Conservation (phyloP, 352 stramenopile species). For the Globisporangium emineosum region DNA sequence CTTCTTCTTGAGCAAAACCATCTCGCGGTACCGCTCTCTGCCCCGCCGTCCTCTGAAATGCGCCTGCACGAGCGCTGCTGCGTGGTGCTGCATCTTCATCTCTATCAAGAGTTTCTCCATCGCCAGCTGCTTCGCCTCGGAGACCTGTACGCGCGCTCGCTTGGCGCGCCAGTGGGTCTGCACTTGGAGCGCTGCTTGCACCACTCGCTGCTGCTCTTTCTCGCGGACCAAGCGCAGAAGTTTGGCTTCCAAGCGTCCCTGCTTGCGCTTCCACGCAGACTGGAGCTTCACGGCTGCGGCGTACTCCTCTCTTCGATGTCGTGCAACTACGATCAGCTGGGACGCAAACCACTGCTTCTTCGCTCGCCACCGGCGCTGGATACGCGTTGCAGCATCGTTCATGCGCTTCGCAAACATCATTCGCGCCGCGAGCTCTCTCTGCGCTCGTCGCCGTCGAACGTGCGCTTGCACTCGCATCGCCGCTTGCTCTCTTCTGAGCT, state of each 20-base stretch:
- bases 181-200: slow-evolving; percentile 34
- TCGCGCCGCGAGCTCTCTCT: slow-evolving; percentile 32
- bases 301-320: slow-evolving; percentile 33
- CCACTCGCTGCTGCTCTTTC: slow-evolving; percentile 29
- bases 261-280: slow-evolving; percentile 55
- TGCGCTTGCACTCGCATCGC: slow-evolving; percentile 40
- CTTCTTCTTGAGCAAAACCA: slow-evolving; percentile 60
- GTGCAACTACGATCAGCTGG: slow-evolving; percentile 38
- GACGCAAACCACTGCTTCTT: slow-evolving; percentile 38
- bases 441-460: slow-evolving; percentile 34
- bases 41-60: slow-evolving; percentile 69
- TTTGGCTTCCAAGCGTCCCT: slow-evolving; percentile 34
- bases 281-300: slow-evolving; percentile 50
- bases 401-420: slow-evolving; percentile 23
- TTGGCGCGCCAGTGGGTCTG: slow-evolving; percentile 51
- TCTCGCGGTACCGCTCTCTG: slow-evolving; percentile 52
- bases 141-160: slow-evolving; percentile 27
- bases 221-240: slow-evolving; percentile 42
- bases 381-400: slow-evolving; percentile 31
- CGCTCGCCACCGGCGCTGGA: slow-evolving; percentile 54
- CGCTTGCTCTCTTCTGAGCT: slow-evolving; percentile 37
- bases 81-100: slow-evolving; percentile 57
- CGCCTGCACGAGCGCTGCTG: slow-evolving; percentile 74
- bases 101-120: slow-evolving; percentile 43
- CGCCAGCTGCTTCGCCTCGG: slow-evolving; percentile 25